These are phyloP conservation scores for Nitzschia putrida DNA, from an alignment of 108 stramenopile genomes.

Conservation along the genomic window DNA sequence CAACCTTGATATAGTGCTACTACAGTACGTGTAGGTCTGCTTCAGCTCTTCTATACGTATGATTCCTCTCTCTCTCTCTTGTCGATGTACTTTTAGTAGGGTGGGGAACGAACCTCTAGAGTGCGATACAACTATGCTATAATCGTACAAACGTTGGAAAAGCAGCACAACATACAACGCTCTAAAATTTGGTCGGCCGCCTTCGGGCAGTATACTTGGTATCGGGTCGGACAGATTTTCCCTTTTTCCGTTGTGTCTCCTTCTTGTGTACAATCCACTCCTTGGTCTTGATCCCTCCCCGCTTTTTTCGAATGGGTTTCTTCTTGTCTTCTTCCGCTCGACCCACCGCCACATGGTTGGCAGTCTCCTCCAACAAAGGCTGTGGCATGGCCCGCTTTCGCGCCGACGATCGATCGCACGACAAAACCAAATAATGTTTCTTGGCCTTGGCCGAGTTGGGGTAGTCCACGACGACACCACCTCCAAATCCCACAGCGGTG, in stretches of 20 bases:
- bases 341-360: slow-evolving; percentile 28
- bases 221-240: slow-evolving; percentile 92
- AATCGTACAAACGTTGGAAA: not conserved
- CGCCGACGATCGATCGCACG: slow-evolving; percentile 76
- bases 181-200: slow-evolving; percentile 90
- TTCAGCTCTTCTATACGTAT: no score
- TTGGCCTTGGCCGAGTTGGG: slow-evolving; percentile 99
- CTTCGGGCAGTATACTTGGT: slow-evolving; percentile 96
- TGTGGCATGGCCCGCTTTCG: slow-evolving; percentile 52
- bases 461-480: slow-evolving; percentile 99
- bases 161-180: not conserved
- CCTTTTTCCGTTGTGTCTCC: slow-evolving; percentile 90
- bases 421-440: slow-evolving; percentile 97
- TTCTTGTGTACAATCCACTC: slow-evolving; percentile 99
- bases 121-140: not conserved
- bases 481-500: slow-evolving; percentile 91
- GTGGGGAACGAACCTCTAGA: not conserved
- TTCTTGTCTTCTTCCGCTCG: slow-evolving; percentile 25
- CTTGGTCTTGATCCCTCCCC: slow-evolving; percentile 84
- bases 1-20: no score
- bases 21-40: no score
- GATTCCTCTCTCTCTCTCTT: no score
- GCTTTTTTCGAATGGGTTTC: slow-evolving; percentile 54
- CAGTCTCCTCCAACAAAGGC: slow-evolving; percentile 20
- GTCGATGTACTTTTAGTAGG: not conserved